Base-by-base conservation (phyloP, 2,329 filamentous ascomycete genomes). In the Hypoxylon rubiginosum region DNA sequence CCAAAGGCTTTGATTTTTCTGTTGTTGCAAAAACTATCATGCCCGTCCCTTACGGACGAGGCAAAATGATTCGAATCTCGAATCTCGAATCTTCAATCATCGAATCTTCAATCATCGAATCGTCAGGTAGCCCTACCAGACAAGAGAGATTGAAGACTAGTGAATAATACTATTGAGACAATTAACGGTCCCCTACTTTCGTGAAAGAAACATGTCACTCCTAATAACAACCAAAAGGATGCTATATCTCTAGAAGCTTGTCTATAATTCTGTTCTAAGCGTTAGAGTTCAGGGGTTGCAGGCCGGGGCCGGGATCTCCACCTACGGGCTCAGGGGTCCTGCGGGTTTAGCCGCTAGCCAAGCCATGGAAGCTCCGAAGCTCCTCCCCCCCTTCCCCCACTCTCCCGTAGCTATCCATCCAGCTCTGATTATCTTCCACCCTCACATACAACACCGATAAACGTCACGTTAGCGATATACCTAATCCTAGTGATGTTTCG, bases 1-100 rank as follows among this genome's bases (percentile, higher is more conserved):
- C 67, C 67, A 19, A 53, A 43, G 46, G 46, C 39, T 11, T 43
- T 55, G 26, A n/a, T n/a, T 45, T 53, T 41, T 39, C 36, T 54
- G 26, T 62, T 53, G 17, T 4, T 6, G 19, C 43, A 11, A 53
- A 34, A 11, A 34, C 32, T 34, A 34, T 8, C 46, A 48, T 48
- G 45, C 7, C 15, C 24, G 46, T n/a, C 24, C 10, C 13, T 11
- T 36, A n/a, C 17, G n/a, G n/a, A 19, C 19, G 19, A 10, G 43
- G 10, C 43, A 4, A 19, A 26, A 26, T 24, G 9, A 11, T 46
- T 11, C n/a, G 11, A 5, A 24, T n/a, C 15, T 43, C 13, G 15
- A 13, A 43, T 17, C 39, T 43, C 36, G n/a, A n/a, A n/a, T n/a
- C n/a, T n/a, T n/a, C n/a, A n/a, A n/a, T n/a, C n/a, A n/a, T n/a